Evolutionary conservation across 805 yeast species (phyloP), one percentile per base, ranked within the genome.

Genomic region (Saccharomycopsis malanga): DNA sequence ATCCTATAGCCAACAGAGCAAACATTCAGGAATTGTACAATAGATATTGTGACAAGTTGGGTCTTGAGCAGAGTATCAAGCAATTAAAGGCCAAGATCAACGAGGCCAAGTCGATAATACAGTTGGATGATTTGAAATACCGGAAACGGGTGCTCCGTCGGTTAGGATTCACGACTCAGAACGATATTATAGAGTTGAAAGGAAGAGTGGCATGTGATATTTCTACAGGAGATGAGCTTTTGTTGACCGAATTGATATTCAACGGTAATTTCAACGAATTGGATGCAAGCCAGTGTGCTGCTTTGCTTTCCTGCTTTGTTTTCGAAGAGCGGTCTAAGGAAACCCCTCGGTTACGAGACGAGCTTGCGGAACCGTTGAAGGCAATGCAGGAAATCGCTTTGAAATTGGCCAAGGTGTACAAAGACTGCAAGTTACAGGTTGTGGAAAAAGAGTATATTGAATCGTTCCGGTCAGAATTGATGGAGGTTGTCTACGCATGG

Each of bases 171-270:
- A 82, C 89, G 35, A 82, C 94, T 2, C 81, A 80, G 45, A 74
- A 77, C 53, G 98, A 93, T 64, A 82, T 93, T 52, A 94, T 93
- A 54, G 97, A 93, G 63, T 73, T 93, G 58, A 93, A 93, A 66
- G 99, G 99, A 47, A 77, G 98, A 62, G 98, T 93, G 48, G 97
- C 96, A 0, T 91, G 98, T 65, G 97, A 91, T 59, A 91, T 91
- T 57, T 81, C 91, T 57, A 83, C 94, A 20, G 97, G 96, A 50
- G 79, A 74, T 56, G 96, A 87, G 65, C 67, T 87, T 46, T 61
- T 87, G 53, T 66, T 93, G 43, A 93, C 99, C 0, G 98, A 93
- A 62, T 70, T 93, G 56, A 85, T 93, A 27, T 93, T 93, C 73
- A 89, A 89, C 62, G 98, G 98, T 76, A 84, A 86, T 21, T 93